A percentile compares a stretch with the other conserved stretches of the same genome.
These are phyloP conservation scores for Metrosideros polymorpha DNA, from an alignment of 441 rosid species.

Conservation along the genomic window DNA sequence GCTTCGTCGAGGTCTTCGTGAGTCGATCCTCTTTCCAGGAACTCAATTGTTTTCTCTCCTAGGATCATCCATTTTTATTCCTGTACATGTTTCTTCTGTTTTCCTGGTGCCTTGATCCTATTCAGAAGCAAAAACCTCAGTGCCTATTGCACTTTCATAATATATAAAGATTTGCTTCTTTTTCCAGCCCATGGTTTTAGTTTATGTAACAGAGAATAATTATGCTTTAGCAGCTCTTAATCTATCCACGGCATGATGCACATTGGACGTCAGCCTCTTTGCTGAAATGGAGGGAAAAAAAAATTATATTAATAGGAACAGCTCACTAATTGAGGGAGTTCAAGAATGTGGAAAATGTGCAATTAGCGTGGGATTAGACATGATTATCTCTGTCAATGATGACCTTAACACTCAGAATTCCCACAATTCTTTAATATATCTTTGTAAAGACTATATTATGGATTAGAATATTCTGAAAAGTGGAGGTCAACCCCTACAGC, in stretches of 20 bases:
- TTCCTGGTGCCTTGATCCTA: background rate
- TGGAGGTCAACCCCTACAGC: background rate
- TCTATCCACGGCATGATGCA: background rate
- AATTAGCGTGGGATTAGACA: background rate
- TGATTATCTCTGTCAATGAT: background rate
- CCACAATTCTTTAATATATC: background rate
- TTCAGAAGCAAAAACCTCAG: background rate
- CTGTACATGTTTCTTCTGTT: background rate
- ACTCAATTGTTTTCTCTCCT: background rate
- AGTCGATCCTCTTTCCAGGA: background rate
- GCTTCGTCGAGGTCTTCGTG: conserved; percentile 83
- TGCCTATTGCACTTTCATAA: background rate
- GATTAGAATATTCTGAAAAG: background rate
- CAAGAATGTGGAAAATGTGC: background rate
- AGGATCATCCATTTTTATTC: background rate
- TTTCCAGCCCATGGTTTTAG: background rate
- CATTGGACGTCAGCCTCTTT: background rate
- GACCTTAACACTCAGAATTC: background rate
- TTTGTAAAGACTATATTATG: background rate
- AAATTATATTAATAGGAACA: background rate
- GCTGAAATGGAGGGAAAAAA: background rate
- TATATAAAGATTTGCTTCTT: background rate
- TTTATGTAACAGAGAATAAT: background rate
- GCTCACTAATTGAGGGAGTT: background rate
- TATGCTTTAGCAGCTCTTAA: background rate